These are phyloP conservation scores for Geotrichum fermentans DNA, from an alignment of 1,139 yeast species.

Conservation along the genomic window DNA sequence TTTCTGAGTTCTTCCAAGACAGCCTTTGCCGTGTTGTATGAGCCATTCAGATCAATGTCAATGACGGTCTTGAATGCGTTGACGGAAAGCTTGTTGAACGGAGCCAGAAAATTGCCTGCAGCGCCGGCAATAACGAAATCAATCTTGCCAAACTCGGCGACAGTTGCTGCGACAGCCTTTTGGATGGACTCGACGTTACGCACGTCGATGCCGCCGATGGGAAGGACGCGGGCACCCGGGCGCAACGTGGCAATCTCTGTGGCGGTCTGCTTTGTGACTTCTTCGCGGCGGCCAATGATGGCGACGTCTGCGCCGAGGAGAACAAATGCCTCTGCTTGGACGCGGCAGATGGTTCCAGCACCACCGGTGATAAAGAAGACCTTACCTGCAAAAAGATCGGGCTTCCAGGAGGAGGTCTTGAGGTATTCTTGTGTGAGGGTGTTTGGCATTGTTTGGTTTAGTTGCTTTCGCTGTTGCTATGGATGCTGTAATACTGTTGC, in stretches of 20 bases:
- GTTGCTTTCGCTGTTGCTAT: background rate
- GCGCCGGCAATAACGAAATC: conserved; percentile 93
- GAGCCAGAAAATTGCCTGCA: conserved; percentile 85
- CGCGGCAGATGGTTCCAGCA: conserved; percentile 86
- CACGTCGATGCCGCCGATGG: conserved; percentile 70
- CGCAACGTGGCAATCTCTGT: conserved; percentile 55
- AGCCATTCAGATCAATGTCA: conserved; percentile 77
- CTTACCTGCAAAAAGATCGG: conserved; percentile 68
- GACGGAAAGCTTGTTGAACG: conserved; percentile 68
- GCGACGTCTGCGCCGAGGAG: conserved; percentile 81
- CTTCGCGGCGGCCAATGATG: conserved; percentile 69
- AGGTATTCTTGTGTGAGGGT: conserved; percentile 27
- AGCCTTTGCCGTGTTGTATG: conserved; percentile 83
- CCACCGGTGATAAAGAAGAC: conserved; percentile 93
- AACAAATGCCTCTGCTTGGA: conserved; percentile 78
- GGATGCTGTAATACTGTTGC: background rate
- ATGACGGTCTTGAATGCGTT: conserved; percentile 86
- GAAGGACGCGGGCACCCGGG: conserved; percentile 58
- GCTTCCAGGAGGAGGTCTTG: conserved; percentile 43
- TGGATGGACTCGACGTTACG: conserved; percentile 56
- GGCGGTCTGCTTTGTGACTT: conserved; percentile 63
- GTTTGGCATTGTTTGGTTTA: conserved; percentile 15
- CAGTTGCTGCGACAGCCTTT: conserved; percentile 60
- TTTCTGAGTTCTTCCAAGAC: conserved; percentile 57
- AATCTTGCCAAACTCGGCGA: conserved; percentile 60